Conservation (phyloP, 176 grass and related monocot genomes). For the Oryza glumipatula region DNA sequence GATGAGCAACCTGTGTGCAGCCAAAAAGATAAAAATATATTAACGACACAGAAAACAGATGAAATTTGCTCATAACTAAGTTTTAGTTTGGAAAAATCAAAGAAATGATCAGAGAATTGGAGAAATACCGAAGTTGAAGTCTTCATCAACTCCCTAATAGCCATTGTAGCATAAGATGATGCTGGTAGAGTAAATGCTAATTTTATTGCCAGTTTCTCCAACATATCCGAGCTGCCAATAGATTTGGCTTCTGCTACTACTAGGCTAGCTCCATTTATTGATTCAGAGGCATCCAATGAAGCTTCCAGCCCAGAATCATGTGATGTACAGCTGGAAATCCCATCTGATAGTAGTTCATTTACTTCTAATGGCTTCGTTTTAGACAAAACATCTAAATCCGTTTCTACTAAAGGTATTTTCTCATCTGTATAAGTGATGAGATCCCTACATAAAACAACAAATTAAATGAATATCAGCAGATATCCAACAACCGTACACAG, state of each 20-base stretch:
- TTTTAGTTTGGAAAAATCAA: slow-evolving; percentile 11
- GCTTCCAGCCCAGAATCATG: slow-evolving; percentile 5
- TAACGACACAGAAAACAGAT: slow-evolving; percentile 7
- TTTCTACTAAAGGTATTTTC: slow-evolving; percentile 57
- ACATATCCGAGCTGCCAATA: slow-evolving; percentile 44
- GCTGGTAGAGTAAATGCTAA: slow-evolving; percentile 86
- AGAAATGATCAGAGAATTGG: slow-evolving; percentile 7
- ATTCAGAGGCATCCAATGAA: slow-evolving; percentile 35
- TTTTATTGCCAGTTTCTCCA: slow-evolving; percentile 73
- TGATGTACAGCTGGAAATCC: slow-evolving; percentile 16
- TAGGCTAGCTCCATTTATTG: slow-evolving; percentile 29
- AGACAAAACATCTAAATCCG: slow-evolving; percentile 72
- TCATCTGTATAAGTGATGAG: slow-evolving; percentile 70
- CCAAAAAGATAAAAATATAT: slow-evolving; percentile 23
- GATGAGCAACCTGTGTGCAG: slow-evolving; percentile 69
- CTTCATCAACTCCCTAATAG: slow-evolving; percentile 90
- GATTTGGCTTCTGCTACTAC: slow-evolving; percentile 14
- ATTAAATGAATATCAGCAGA: slow-evolving; percentile 25
- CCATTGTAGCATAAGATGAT: slow-evolving; percentile 98
- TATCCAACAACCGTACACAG: not conserved
- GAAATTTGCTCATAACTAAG: slow-evolving; percentile 21
- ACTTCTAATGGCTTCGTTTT: slow-evolving; percentile 40
- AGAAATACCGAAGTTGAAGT: slow-evolving; percentile 79
- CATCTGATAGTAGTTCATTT: slow-evolving; percentile 44
- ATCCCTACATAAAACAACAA: slow-evolving; percentile 66